Conservation (phyloP, 176 grass and related monocot species). For the Aegilops speltoides region DNA sequence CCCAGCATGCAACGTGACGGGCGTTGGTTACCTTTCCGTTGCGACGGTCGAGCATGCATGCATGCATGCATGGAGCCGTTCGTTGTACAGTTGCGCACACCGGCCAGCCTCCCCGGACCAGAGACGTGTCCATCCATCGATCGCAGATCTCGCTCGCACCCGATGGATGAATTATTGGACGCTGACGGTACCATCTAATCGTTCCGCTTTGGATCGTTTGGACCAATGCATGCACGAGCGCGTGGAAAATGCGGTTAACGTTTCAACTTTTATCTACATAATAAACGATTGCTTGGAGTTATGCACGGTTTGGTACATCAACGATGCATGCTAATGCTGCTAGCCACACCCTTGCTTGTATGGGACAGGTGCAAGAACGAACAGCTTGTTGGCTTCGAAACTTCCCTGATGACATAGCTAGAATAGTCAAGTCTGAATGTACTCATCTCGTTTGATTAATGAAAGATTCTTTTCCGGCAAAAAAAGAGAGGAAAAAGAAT, state of each 20-base stretch:
- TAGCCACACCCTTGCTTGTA: too few species aligned
- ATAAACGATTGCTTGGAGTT: too few species aligned
- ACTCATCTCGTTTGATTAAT: too few species aligned
- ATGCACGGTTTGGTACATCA: too few species aligned
- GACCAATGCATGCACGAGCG: not conserved
- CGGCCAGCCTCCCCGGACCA: not conserved
- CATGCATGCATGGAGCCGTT: not conserved
- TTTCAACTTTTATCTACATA: not conserved
- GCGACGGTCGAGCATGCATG: not conserved
- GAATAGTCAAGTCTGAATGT: too few species aligned
- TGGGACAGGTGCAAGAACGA: too few species aligned
- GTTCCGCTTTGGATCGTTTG: not conserved
- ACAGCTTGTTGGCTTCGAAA: too few species aligned
- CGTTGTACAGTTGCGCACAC: not conserved
- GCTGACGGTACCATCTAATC: not conserved
- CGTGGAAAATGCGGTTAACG: not conserved
- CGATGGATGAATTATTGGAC: not conserved
- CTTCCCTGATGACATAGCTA: too few species aligned
- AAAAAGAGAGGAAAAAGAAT: too few species aligned
- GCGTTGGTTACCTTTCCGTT: conserved; percentile 37
- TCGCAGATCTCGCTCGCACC: not conserved
- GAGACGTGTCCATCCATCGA: not conserved
- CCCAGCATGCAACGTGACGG: conserved; percentile 39
- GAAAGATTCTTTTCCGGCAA: too few species aligned
- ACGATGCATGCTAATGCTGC: too few species aligned